A percentile compares a stretch with the other conserved stretches of the same genome.
phyloP scores from a whole-genome alignment of 1,284 basidiomycete species.

The Ganoderma leucocontextum region DNA sequence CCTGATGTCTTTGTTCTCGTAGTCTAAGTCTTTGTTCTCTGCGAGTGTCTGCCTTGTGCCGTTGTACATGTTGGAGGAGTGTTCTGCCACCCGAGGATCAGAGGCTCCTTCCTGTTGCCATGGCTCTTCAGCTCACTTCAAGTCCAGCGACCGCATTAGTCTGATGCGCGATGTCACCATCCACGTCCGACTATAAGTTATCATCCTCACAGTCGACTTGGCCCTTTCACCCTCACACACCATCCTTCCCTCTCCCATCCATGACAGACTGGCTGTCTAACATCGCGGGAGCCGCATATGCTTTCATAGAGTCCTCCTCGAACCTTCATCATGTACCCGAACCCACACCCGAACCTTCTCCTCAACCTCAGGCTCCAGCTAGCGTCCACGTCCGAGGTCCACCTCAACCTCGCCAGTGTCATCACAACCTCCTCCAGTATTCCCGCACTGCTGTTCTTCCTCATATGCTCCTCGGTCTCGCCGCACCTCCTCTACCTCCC shows the following conservation, averaged over 20 bases:
- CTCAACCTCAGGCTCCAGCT: not conserved
- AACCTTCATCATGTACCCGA: not conserved
- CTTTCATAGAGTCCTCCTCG: not conserved
- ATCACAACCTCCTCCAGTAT: constrained; percentile 47
- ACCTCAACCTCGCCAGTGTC: constrained; percentile 4
- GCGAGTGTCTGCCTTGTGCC: not conserved
- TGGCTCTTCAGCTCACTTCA: not conserved
- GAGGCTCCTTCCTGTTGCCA: not conserved
- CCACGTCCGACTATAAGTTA: constrained; percentile 2
- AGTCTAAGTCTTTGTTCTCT: not conserved
- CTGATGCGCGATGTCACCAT: not conserved
- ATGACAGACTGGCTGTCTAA: constrained; percentile 4
- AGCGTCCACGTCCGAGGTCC: not conserved
- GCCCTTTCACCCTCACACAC: not conserved
- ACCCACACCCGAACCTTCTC: not conserved
- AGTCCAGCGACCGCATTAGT: not conserved
- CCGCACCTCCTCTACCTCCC: constrained; percentile 48
- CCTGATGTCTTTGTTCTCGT: constrained; percentile 1
- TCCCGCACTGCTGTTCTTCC: constrained; percentile 58
- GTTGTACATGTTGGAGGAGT: not conserved
- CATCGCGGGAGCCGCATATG: not conserved
- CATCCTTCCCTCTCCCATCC: not conserved
- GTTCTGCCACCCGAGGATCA: not conserved
- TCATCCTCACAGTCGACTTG: not conserved
- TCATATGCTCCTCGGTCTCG: constrained; percentile 48